Base-by-base conservation (phyloP, 805 yeast species). In the Cyberlindnera nakhonratchasimensis region DNA sequence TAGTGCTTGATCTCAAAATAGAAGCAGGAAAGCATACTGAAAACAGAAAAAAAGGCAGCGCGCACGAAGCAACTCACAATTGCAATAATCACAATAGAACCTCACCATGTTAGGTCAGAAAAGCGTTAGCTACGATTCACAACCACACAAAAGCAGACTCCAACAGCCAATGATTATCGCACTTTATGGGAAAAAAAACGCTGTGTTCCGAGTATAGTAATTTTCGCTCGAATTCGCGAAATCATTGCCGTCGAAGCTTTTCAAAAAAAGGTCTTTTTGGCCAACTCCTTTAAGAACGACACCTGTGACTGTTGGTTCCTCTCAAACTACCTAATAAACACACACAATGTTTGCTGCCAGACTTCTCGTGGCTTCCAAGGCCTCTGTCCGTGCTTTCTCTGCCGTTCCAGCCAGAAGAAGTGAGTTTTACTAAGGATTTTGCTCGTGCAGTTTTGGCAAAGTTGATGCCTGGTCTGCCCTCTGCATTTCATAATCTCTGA, bases 21-120 rank as follows among this genome's bases (percentile, higher is more conserved):
- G n/a, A n/a, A n/a, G n/a, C n/a, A n/a, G n/a, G n/a, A n/a, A n/a
- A n/a, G n/a, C n/a, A n/a, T n/a, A n/a, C n/a, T n/a, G n/a, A n/a
- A 9, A 16, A 14, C 18, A 16, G 17, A 17, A 29, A 14, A 10
- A 11, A 6, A 9, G 6, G 6, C n/a, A 7, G 11, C 8, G 7
- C 10, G 7, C 16, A 14, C 14, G 8, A 3, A 18, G 14, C 14
- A 16, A 54, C 70, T 33, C 47, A 64, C 71, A 78, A 57, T 79
- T 79, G 60, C 96, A 88, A 59, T 87, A 88, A 52, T 84, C 93
- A 63, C 96, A 88, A 64, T 82, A 84, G 61, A 81, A 85, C 49
- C 81, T 75, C 3, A 80, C 82, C 89, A 82, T 48, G 2, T 22
- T 28, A 3, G 14, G 17, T 19, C 5, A 18, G 7, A 12, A 17